Evolutionary conservation across 768 basidiomycete genomes (phyloP).

Genomic region (Macrolepiota albuminosa): DNA sequence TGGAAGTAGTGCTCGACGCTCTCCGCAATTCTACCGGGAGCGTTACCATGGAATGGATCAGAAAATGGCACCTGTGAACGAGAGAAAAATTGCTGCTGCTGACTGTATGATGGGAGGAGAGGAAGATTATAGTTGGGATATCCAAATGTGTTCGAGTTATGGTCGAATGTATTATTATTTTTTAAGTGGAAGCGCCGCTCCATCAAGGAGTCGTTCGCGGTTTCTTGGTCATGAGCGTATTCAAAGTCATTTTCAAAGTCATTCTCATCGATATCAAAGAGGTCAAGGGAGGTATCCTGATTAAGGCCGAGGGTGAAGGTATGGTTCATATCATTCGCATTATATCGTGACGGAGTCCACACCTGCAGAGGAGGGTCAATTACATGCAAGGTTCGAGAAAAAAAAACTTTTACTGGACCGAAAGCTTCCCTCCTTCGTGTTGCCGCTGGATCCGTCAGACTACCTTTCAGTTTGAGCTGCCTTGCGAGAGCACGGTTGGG

Average conservation of each 20-base stretch:
- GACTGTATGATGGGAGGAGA: slow-evolving; percentile 19
- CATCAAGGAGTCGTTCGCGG: slow-evolving; percentile 32
- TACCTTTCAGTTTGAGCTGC: slow-evolving; percentile 63
- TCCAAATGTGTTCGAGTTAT: slow-evolving; percentile 25
- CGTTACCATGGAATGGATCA: slow-evolving; percentile 37
- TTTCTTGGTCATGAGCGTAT: slow-evolving; percentile 27
- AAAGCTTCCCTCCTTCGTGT: slow-evolving; percentile 41
- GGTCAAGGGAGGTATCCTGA: slow-evolving; percentile 43
- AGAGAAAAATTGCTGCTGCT: slow-evolving; percentile 21
- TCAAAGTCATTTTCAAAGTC: slow-evolving; percentile 49
- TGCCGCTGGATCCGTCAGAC: slow-evolving; percentile 67
- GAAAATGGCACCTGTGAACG: slow-evolving; percentile 25
- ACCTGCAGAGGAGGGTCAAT: slow-evolving; percentile 19
- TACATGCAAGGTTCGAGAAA: slow-evolving; percentile 23
- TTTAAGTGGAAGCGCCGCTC: slow-evolving; percentile 26
- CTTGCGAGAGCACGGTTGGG: slow-evolving; percentile 51
- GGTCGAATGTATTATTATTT: slow-evolving; percentile 18
- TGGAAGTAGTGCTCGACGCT: slow-evolving; percentile 41
- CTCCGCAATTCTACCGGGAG: slow-evolving; percentile 33
- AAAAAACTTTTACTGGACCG: slow-evolving; percentile 27
- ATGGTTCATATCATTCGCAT: slow-evolving; percentile 18
- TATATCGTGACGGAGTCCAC: slow-evolving; percentile 24
- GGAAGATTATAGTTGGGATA: slow-evolving; percentile 29
- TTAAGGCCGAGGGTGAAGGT: slow-evolving; percentile 30
- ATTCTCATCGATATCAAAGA: slow-evolving; percentile 76